Conservation (phyloP, 768 basidiomycete species). For the Phlebiopsis gigantea region DNA sequence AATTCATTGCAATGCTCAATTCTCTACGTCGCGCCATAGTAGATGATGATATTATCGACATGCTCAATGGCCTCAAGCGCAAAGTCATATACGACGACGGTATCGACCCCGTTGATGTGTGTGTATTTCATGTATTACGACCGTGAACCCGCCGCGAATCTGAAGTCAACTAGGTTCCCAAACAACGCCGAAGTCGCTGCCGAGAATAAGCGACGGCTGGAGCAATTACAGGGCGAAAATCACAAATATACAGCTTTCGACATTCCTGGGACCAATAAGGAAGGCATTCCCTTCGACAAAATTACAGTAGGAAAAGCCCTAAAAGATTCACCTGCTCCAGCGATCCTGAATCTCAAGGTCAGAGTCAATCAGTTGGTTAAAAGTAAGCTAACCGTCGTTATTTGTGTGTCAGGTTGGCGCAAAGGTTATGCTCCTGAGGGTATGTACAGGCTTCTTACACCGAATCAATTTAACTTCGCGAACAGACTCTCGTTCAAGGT, state of each 20-base stretch:
- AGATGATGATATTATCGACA: conserved; percentile 32
- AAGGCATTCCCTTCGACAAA: conserved; percentile 19
- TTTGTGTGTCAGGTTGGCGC: conserved; percentile 50
- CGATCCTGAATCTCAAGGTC: conserved; percentile 33
- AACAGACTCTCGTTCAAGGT: conserved; percentile 63
- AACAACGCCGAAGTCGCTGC: background rate
- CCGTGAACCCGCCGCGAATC: background rate
- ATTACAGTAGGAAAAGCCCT: background rate
- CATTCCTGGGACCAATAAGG: conserved; percentile 20
- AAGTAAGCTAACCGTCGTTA: background rate
- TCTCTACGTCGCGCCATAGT: conserved; percentile 74
- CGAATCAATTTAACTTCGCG: background rate
- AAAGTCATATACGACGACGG: conserved; percentile 58
- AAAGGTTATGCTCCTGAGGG: conserved; percentile 83
- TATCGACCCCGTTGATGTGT: conserved; percentile 81
- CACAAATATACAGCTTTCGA: conserved; percentile 31
- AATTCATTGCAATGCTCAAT: conserved; percentile 81
- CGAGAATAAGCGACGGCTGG: background rate
- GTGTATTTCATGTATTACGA: conserved; percentile 15
- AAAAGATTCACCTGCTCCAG: background rate
- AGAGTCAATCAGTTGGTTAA: background rate
- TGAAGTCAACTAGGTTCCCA: background rate
- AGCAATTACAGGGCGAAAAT: conserved; percentile 19
- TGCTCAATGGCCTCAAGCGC: conserved; percentile 54
- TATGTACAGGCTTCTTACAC: conserved; percentile 16